phyloP scores from a whole-genome alignment of 441 rosid species.

The Cnidoscolus chayamansa region DNA sequence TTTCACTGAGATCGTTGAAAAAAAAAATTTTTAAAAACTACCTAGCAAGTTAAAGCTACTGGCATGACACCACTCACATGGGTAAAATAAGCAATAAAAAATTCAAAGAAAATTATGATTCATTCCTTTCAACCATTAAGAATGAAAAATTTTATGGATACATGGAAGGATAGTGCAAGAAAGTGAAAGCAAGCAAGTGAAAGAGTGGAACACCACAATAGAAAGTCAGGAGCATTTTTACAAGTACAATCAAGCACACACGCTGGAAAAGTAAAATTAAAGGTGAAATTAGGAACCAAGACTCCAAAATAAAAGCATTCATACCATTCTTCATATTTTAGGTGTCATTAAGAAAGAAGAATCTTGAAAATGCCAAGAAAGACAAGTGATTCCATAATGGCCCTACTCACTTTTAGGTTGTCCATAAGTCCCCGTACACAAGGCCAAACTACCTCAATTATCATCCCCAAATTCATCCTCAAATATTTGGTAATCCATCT shows the following conservation, averaged over 20 bases:
- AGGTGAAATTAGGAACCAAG: not conserved
- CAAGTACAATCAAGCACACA: not conserved
- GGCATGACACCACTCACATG: not conserved
- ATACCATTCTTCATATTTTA: too few relatives aligned
- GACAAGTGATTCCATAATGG: too few relatives aligned
- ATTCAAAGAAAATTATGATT: not conserved
- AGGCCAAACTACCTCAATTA: too few relatives aligned
- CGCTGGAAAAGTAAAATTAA: not conserved
- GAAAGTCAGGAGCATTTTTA: not conserved
- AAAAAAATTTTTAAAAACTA: constrained; percentile 2
- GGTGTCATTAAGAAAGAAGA: too few relatives aligned
- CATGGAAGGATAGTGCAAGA: not conserved
- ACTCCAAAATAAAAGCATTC: not conserved
- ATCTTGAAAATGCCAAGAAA: too few relatives aligned
- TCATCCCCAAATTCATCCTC: too few relatives aligned
- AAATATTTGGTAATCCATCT: too few relatives aligned
- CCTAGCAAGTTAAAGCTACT: constrained; percentile 2
- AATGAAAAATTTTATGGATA: not conserved
- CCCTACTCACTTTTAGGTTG: too few relatives aligned
- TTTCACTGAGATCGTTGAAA: not conserved
- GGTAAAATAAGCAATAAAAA: not conserved
- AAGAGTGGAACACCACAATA: not conserved
- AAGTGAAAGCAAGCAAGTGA: not conserved
- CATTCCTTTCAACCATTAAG: not conserved
- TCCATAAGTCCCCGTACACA: too few relatives aligned